Base-by-base conservation (phyloP, 225 moss, liverwort and hornwort species). In the Takakia lepidozioides region DNA sequence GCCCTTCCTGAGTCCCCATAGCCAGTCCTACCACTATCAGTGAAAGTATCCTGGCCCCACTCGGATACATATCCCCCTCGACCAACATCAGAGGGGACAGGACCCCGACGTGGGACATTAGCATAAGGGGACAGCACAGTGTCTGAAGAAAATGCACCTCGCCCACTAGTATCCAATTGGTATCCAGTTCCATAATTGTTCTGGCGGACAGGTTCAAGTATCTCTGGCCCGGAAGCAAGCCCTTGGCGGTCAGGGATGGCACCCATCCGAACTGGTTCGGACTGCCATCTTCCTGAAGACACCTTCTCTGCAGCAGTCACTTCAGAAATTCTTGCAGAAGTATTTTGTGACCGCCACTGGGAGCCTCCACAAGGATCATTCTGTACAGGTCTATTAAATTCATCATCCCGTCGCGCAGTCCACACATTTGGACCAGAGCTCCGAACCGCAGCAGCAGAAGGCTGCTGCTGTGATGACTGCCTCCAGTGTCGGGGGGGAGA, bases 401-500 rank as follows among this genome's bases (percentile, higher is more conserved):
- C n/a, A n/a, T n/a, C n/a, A 8, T 98, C 95, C 47, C 83, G 82
- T 20, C 91, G 84, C 25, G 85, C 74, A 48, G 91, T 87, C 95
- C 95, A 98, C 18, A 91, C 87, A 57, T 98, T 91, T 15, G 72
- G 64, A 19, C 75, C 78, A 43, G 83, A 38, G 51, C 66, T 49
- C 25, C 60, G 62, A n/a, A 61, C 27, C 10, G 41, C 72, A 28
- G 70, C 21, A 34, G 62, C 61, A 4, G 73, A 27, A 13, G 70
- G 57, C 57, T 76, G 76, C 25, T 53, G 69, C 56, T 81, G 83
- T 37, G 73, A 48, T 47, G 80, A 77, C 56, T 80, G 82, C 58
- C 76, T 91, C 95, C 95, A 98, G 41, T 71, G 73, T 41, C 82
- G 80, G 13, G 95, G 90, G 29, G 95, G 95, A 19, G 95, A 93